Evolutionary conservation across 2,329 filamentous ascomycete species (phyloP).

Genomic region (Colletotrichum caudatum): DNA sequence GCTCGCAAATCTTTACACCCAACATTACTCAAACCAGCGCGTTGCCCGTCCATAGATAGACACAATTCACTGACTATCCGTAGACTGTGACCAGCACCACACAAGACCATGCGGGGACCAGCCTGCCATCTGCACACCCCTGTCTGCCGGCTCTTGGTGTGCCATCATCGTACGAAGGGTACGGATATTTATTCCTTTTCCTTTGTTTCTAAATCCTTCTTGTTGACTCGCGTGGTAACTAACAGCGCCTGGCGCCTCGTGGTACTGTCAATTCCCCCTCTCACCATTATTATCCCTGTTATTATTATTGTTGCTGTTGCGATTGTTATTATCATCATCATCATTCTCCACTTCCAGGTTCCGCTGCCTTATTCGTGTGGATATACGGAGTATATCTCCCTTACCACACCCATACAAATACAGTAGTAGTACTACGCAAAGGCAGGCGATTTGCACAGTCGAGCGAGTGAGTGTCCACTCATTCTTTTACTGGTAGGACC

Average conservation of each 20-base stretch:
- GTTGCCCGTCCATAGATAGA: neutral
- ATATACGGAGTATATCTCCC: neutral
- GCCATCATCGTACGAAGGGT: too few relatives aligned
- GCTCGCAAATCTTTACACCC: neutral
- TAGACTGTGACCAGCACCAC: neutral
- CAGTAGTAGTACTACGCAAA: too few relatives aligned
- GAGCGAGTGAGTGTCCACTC: neutral
- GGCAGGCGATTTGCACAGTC: neutral
- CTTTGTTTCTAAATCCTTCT: slow-evolving; percentile 11
- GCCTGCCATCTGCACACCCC: neutral
- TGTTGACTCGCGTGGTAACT: slow-evolving; percentile 20
- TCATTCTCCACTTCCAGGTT: neutral
- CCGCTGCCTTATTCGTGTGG: neutral
- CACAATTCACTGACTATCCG: too few relatives aligned
- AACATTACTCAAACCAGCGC: slow-evolving; percentile 20
- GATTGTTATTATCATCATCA: neutral
- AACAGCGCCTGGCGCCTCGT: neutral
- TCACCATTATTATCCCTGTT: neutral
- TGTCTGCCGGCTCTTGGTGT: neutral
- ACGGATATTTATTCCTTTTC: neutral
- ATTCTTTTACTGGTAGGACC: neutral
- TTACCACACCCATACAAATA: neutral
- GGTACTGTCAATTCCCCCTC: neutral
- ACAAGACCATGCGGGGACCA: neutral
- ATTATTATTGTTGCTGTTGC: too few relatives aligned